Conservation (phyloP, 495 filamentous ascomycete species). For the Talaromyces borbonicus region DNA sequence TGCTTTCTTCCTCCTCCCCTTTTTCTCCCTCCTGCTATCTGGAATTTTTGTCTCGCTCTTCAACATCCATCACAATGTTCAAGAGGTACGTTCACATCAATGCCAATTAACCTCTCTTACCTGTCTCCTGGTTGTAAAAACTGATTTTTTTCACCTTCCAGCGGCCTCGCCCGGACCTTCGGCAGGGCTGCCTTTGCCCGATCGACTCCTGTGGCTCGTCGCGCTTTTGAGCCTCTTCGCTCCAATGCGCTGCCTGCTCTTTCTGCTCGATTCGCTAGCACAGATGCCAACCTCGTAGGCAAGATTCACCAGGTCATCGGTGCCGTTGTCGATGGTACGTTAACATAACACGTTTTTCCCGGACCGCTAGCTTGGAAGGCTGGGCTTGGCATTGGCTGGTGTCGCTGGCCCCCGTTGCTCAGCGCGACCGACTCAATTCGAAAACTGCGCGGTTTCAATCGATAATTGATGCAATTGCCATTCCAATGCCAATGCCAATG, state of each 20-base stretch:
- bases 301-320: conserved; percentile 82
- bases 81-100: conserved; percentile 64
- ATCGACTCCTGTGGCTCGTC: conserved; percentile 55
- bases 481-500: conserved; percentile 21
- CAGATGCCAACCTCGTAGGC: conserved; percentile 52
- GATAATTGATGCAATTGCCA: conserved; percentile 5
- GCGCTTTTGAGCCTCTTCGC: conserved; percentile 56
- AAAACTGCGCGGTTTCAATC: too few relatives aligned
- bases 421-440: too few relatives aligned
- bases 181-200: conserved; percentile 67
- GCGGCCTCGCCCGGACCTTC: conserved; percentile 71
- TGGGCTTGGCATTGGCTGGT: conserved; percentile 10
- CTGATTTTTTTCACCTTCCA: conserved; percentile 30
- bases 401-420: not conserved
- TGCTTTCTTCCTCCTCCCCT: conserved; percentile 3
- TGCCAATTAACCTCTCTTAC: conserved; percentile 19
- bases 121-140: conserved; percentile 27
- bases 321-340: conserved; percentile 61
- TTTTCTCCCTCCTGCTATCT: conserved; percentile 18
- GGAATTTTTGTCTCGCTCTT: conserved; percentile 30
- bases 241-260: conserved; percentile 49
- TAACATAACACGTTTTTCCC: conserved; percentile 21
- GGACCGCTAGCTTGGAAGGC: conserved; percentile 18
- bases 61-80: conserved; percentile 63
- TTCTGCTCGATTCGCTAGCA: conserved; percentile 61